Evolutionary conservation across 192 early-diverging fungal genomes (phyloP), one percentile per base, ranked within the genome.

Genomic region (Dimargaris cristalligena): DNA sequence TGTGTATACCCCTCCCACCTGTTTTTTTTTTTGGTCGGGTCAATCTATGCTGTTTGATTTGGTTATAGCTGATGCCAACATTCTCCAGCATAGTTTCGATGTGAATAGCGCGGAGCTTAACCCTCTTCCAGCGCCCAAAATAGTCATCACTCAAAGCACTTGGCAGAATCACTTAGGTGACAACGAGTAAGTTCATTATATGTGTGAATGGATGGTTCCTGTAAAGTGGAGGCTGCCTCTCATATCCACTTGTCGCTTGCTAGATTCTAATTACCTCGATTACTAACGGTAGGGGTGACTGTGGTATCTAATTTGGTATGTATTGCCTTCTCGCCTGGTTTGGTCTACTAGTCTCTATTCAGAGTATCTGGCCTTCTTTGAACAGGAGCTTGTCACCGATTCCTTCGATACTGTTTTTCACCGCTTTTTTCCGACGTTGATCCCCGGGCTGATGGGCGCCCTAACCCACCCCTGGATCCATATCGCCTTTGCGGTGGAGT

Each of bases 391-490:
- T 35, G 31, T 3, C 28, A 29, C 4, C 14, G 8, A 8, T 4
- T 10, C 4, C 14, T 41, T 59, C 16, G 16, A 35, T 4, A 25
- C 6, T 8, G 35, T 41, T 6, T 35, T 59, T 41, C 38, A 59
- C 4, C 8, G 4, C 14, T 45, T 41, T 28, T 38, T 41, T 14
- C 58, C 34, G 23, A 6, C 3, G 34, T 20, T 59, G 8, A 6
- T 59, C 25, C 34, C 58, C 4, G 58, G 58, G 4, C 13, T 59
- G 41, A 4, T 10, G 13, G 58, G 34, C 4, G 58, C 4, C 10
- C n/a, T 45, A 23, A 41, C 23, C 35, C 58, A 59, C 58, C 58
- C 58, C 22, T 8, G 8, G 38, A 59, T 59, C 30, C 58, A 59
- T 26, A 26, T 41, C 3, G 58, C 13, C 9, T 59, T 22, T 23